Evolutionary conservation across 768 basidiomycete genomes (phyloP), one percentile per base, ranked within the genome.

Genomic region (Phaeotremella skinneri): DNA sequence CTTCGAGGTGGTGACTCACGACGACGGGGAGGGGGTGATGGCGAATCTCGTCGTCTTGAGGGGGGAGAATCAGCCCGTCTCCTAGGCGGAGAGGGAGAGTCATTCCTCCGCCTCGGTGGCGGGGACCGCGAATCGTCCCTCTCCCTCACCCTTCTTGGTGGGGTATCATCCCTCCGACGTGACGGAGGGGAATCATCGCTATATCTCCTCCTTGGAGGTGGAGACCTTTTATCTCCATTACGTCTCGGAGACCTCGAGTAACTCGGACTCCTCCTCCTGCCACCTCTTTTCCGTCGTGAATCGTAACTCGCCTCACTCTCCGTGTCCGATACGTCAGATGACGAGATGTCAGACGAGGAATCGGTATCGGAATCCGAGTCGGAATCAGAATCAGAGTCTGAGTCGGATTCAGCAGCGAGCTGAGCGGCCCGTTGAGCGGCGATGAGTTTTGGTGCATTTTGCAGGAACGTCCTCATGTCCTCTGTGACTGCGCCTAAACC

Each of bases 381-480:
- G 11, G 62, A 62, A 52, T 66, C 67, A 58, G 37, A 58, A 17
- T 72, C 72, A 11, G 67, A 69, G 26, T 70, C 69, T 14, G 63
- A 66, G 30, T 64, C 61, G 11, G 69, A 68, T 0, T 82, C 81
- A 50, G 81, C 82, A 21, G 85, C 88, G 73, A 88, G 89, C 25
- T 91, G 81, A 82, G 89, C 85, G 2, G 89, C 89, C 31, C 89
- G 87, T 32, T 91, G 86, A 78, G 94, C 91, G 72, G 92, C 92
- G 86, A 96, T 88, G 70, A 97, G 91, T 45, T 96, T 78, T 1
- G 94, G 94, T 1, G 91, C 92, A 68, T 93, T 93, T 81, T 94
- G 91, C 60, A 99, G 80, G 72, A 91, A 93, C 73, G 93, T 92
- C 74, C 96, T 83, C 96, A 98, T 97, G 29, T 88, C 88, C 77